Evolutionary conservation across 2,329 filamentous ascomycete genomes (phyloP).

Genomic region (Xylaria sp.): DNA sequence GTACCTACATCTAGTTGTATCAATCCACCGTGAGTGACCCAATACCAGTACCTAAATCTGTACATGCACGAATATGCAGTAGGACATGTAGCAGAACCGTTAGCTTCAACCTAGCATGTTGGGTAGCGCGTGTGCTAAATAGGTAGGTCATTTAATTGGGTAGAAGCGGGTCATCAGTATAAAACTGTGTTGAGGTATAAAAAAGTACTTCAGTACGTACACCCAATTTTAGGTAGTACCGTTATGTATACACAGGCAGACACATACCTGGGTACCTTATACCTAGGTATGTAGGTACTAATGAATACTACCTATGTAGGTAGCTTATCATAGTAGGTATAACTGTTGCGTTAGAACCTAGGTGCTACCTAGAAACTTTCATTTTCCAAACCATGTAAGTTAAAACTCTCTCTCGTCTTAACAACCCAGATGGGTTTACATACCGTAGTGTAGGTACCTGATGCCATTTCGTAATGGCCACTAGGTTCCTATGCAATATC

Average conservation of each 20-base stretch:
- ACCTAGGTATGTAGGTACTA: no score
- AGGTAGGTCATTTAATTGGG: slow-evolving; percentile 17
- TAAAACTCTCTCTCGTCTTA: neutral
- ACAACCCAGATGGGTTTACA: neutral
- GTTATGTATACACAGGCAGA: no score
- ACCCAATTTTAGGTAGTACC: neutral
- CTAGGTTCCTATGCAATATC: no score
- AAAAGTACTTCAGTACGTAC: neutral
- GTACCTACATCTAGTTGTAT: neutral
- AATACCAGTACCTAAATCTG: neutral
- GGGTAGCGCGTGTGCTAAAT: slow-evolving; percentile 9
- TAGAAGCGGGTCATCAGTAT: neutral
- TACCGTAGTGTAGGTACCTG: no score
- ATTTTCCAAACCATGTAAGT: no score
- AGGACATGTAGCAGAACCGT: neutral
- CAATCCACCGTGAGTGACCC: neutral
- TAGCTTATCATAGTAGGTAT: no score
- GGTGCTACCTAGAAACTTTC: no score
- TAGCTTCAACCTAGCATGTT: slow-evolving; percentile 11
- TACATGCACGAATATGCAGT: neutral
- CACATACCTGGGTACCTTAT: no score
- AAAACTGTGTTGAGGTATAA: neutral
- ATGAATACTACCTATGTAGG: no score
- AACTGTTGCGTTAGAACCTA: no score
- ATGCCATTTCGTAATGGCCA: no score